These are phyloP conservation scores for Paraphaeosphaeria sporulosa DNA, from an alignment of 2,329 filamentous ascomycete genomes.

Conservation along the genomic window DNA sequence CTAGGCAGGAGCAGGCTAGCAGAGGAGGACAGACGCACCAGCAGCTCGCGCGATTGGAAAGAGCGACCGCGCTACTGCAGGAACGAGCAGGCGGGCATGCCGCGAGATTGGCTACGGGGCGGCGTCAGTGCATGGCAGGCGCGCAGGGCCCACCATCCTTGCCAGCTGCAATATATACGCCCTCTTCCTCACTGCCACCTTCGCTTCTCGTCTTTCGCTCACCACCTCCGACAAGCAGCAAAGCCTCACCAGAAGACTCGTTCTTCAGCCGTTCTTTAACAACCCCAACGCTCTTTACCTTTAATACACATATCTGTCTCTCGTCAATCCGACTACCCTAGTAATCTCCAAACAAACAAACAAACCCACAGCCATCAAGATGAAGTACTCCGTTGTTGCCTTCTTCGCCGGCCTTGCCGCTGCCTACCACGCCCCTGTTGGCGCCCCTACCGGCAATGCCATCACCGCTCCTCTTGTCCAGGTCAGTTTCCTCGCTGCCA, in stretches of 20 bases:
- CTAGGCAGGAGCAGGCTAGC: neutral
- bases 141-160: slow-evolving; percentile 4
- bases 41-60: slow-evolving; percentile 4
- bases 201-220: slow-evolving; percentile 11
- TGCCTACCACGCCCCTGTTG: slow-evolving; percentile 39
- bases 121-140: neutral
- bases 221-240: slow-evolving; percentile 12
- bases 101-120: slow-evolving; percentile 6
- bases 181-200: slow-evolving; percentile 5
- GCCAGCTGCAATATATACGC: slow-evolving; percentile 4
- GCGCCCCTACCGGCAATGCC: slow-evolving; percentile 59
- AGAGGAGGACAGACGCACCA: neutral
- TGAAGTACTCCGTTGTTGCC: slow-evolving; percentile 53
- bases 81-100: slow-evolving; percentile 17
- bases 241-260: slow-evolving; percentile 24
- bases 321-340: slow-evolving; percentile 26
- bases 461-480: slow-evolving; percentile 60
- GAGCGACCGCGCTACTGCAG: slow-evolving; percentile 7
- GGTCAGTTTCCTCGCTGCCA: slow-evolving; percentile 33
- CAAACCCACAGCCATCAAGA: slow-evolving; percentile 25
- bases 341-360: slow-evolving; percentile 29
- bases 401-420: slow-evolving; percentile 62
- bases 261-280: slow-evolving; percentile 37
- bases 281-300: slow-evolving; percentile 27
- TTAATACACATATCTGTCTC: slow-evolving; percentile 27